Evolutionary conservation across 768 basidiomycete species (phyloP), one percentile per base, ranked within the genome.

Genomic region (Boletus sp.): DNA sequence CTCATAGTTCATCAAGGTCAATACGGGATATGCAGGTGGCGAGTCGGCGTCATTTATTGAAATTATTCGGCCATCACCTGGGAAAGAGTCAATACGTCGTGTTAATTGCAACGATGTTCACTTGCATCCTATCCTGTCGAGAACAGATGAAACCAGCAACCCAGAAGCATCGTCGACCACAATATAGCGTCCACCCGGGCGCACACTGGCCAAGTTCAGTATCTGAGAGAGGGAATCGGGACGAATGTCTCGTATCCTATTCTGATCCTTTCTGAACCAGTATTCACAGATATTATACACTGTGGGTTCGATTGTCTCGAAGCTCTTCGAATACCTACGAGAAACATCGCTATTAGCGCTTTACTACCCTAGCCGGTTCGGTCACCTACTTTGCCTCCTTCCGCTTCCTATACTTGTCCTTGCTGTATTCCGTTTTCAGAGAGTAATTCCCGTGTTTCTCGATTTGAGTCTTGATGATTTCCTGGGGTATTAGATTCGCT

Each of bases 401-500:
- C 37, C 93, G 80, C 70, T 95, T 96, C 70, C 83, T 88, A 73
- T 98, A 99, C 69, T 99, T 99, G 65, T 98, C 95, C 72, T 99
- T 98, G 72, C 91, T 94, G 71, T 95, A 98, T 71, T 96, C 97
- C 1, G 95, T 98, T 73, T 98, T 98, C 46, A 98, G 76, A 11
- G 85, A 84, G 69, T 90, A 99, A 63, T 91, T 90, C 30, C 90
- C 87, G 64, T 98, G 96, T 64, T 87, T 83, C 62, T 92, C 93
- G 44, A 98, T 96, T 71, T 98, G 96, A 69, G 79, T 86, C 66
- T 90, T 86, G 67, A 98, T 96, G 49, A 99, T 98, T 64, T 98
- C 95, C 87, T 97, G 74, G 5, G 35, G 17, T n/a, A 35, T 41
- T 44, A 64, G 39, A 47, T 55, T 56, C 53, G 47, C 47, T 59